Evolutionary conservation across 2,329 filamentous ascomycete species (phyloP), one percentile per base, ranked within the genome.

Genomic region (Pseudogymnoascus sp.): DNA sequence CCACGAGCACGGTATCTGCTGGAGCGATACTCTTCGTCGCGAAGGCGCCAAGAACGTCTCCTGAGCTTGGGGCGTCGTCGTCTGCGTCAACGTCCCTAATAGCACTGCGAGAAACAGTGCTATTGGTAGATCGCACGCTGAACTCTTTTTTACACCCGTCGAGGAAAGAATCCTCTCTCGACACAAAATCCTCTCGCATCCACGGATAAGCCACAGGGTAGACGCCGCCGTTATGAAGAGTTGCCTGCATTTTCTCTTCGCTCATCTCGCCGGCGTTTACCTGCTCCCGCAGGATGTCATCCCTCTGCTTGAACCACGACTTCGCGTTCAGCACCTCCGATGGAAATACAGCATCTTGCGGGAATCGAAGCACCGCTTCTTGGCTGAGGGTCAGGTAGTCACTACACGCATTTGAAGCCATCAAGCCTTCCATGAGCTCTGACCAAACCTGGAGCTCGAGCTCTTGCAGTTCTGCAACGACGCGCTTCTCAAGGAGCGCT

Each of bases 401-500:
- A 34, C 64, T 40, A 63, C 68, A 70, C 49, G 67, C 69, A 53
- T 70, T 70, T 23, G 69, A 67, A n/a, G 67, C 69, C 66, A 70
- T 68, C 1, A 70, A 60, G 6, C 68, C 69, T 61, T 70, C 69
- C 68, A 70, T 70, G 16, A 70, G 23, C 23, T 70, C 68, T 2
- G 69, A 68, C 69, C 69, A 70, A 23, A 68, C 68, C 46, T 70
- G 69, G 28, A 70, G 43, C 43, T 70, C 69, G n/a, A 70, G 56
- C 62, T 68, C 65, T 59, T 67, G 66, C 60, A 70, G 36, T 63
- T 70, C 65, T 8, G 67, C 62, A n/a, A 49, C 53, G 3, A 66
- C 65, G 23, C 63, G 66, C n/a, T 62, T 46, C 5, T 61, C 59
- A 5, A 70, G 64, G 36, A 69, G 38, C 61, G 65, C 67, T 28